A percentile compares a stretch with the other conserved stretches of the same genome.
Evolutionary conservation across 805 yeast genomes (phyloP).

Genomic region (Yarrowia sp.): DNA sequence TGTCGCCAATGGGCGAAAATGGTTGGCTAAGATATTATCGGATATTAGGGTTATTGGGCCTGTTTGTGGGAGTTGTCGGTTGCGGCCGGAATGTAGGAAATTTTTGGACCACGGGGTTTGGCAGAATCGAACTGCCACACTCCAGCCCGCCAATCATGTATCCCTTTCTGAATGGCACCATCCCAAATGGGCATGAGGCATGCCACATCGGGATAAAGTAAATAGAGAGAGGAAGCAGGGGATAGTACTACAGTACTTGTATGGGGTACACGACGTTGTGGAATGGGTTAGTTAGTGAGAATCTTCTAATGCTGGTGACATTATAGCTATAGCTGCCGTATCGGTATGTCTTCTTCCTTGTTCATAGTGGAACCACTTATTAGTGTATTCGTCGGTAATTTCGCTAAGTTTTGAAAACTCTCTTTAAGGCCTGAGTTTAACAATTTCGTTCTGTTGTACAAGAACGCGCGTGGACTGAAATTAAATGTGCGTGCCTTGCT

Average conservation of each 20-base stretch:
- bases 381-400: too few relatives aligned
- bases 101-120: background rate
- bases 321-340: too few relatives aligned
- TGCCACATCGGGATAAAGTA: constrained; percentile 28
- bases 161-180: constrained; percentile 30
- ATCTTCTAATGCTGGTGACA: too few relatives aligned
- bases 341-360: too few relatives aligned
- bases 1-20: background rate
- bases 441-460: background rate
- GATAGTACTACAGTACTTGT: too few relatives aligned
- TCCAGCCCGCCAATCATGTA: constrained; percentile 20
- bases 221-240: constrained; percentile 7
- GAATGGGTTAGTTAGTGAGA: too few relatives aligned
- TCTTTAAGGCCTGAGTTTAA: background rate
- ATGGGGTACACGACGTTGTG: too few relatives aligned
- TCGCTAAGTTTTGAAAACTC: constrained; percentile 6
- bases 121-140: constrained; percentile 26
- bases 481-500: background rate
- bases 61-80: background rate
- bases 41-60: background rate
- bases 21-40: constrained; percentile 3
- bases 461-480: constrained; percentile 3
- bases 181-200: constrained; percentile 27
- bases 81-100: background rate
- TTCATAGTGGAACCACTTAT: too few relatives aligned